Conservation (phyloP, 2,329 filamentous ascomycete genomes). For the Metarhizium robertsii region DNA sequence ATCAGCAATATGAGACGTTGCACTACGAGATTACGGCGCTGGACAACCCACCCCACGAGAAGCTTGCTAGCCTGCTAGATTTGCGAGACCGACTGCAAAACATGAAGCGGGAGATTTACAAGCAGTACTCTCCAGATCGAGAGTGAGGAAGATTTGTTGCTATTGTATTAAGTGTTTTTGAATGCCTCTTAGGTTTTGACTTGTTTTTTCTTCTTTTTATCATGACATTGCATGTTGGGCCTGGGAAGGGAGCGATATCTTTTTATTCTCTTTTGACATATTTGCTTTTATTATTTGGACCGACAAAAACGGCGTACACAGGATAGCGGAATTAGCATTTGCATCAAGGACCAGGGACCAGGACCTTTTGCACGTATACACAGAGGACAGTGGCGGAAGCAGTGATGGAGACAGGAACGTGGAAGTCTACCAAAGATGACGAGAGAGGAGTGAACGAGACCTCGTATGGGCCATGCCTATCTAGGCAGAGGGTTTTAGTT, state of each 20-base stretch:
- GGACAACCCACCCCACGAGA: constrained; percentile 40
- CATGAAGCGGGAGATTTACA: constrained; percentile 53
- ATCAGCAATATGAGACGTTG: constrained; percentile 46
- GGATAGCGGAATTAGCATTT: constrained; percentile 1
- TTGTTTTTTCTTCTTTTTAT: neutral
- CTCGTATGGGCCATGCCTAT: no score
- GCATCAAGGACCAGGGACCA: constrained; percentile 3
- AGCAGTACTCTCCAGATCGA: constrained; percentile 27
- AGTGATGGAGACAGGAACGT: neutral
- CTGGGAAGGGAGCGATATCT: constrained; percentile 2
- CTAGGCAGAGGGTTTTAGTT: neutral
- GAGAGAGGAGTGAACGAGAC: no score
- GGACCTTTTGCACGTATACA: neutral
- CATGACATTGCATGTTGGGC: constrained; percentile 5
- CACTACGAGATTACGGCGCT: constrained; percentile 44
- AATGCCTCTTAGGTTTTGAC: neutral
- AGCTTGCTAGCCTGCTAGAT: constrained; percentile 39
- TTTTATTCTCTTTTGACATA: neutral
- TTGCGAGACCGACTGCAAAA: constrained; percentile 44
- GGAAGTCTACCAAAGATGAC: no score
- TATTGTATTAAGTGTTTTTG: neutral
- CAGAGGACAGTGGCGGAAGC: neutral
- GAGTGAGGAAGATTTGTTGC: constrained; percentile 9
- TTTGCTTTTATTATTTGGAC: neutral
- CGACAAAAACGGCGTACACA: constrained; percentile 1